Base-by-base conservation (phyloP, 1,284 basidiomycete genomes). In the Leccinum pachyderme region DNA sequence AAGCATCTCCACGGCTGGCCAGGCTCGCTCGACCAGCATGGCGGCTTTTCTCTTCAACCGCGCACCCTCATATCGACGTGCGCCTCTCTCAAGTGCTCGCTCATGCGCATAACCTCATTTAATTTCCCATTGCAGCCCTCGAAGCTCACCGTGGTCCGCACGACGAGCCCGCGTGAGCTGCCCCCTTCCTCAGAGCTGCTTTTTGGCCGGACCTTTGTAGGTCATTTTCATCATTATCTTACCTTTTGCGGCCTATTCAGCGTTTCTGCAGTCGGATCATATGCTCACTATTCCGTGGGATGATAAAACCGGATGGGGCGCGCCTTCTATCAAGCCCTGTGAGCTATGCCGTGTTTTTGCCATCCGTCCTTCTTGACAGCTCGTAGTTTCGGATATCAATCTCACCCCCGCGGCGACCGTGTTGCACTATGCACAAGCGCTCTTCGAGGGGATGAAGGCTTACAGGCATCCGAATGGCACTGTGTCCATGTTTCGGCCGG, bases 381-480 rank as follows among this genome's bases (percentile, higher is more conserved):
- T 12, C 48, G 4, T 58, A 91, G 91, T 94, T 70, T 85, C 82
- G 1, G 83, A 90, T 12, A 74, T 98, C 27, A 68, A 74, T 27
- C 77, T 98, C 22, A 86, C 91, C 56, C 96, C 96, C 7, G 89
- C 90, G 58, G 82, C 85, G 11, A 92, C 91, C 58, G 93, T 97
- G 32, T 81, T 99, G 60, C 96, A 99, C 74, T 99, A 99, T 74
- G 95, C 95, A 0, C 89, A 91, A 64, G 83, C 85, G 29, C 69
- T 92, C 53, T 99, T 99, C 66, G 96, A 99, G 71, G 96, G 96
- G 25, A 84, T 98, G 82, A 99, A 99, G 72, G 96, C 95, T 0
- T 99, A 98, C 77, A 81, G 88, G 54, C 87, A 91, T 61, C 75
- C 83, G 50, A 77, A 87, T 47, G 95, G 91, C 24, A 84, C 82